Conservation (phyloP, 495 filamentous ascomycete genomes). For the Penicillium chermesinum region DNA sequence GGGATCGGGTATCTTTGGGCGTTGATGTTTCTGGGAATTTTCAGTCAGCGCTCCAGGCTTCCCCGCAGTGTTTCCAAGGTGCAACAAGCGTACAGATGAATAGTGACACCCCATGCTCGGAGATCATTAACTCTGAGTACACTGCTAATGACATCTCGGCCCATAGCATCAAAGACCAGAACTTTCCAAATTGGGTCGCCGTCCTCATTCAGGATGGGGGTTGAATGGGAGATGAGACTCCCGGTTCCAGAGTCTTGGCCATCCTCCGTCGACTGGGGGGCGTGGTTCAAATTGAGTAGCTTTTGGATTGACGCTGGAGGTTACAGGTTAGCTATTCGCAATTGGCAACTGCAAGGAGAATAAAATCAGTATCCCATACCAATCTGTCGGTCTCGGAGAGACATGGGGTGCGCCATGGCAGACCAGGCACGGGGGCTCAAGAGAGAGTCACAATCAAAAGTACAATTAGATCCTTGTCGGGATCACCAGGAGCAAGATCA, state of each 20-base stretch:
- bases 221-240: conserved; percentile 58
- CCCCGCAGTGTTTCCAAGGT: not conserved
- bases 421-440: conserved; percentile 11
- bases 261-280: conserved; percentile 50
- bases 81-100: conserved; percentile 67
- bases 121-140: conserved; percentile 91
- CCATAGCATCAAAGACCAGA: conserved; percentile 63
- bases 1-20: conserved; percentile 84
- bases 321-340: conserved; percentile 25
- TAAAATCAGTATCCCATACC: conserved; percentile 55
- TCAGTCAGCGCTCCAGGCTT: conserved; percentile 6
- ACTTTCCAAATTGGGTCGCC: conserved; percentile 80
- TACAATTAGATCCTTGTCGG: not conserved
- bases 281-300: conserved; percentile 90
- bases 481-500: not conserved
- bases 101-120: conserved; percentile 88
- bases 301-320: conserved; percentile 79
- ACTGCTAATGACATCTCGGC: conserved; percentile 82
- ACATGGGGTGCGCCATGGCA: conserved; percentile 68
- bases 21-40: conserved; percentile 63
- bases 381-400: conserved; percentile 93
- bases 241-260: conserved; percentile 54
- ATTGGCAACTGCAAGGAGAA: conserved; percentile 36
- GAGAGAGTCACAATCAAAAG: conserved; percentile 9
- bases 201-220: conserved; percentile 79